phyloP scores from a whole-genome alignment of 2,329 filamentous ascomycete genomes.

The Ophioceras dolichostomum region DNA sequence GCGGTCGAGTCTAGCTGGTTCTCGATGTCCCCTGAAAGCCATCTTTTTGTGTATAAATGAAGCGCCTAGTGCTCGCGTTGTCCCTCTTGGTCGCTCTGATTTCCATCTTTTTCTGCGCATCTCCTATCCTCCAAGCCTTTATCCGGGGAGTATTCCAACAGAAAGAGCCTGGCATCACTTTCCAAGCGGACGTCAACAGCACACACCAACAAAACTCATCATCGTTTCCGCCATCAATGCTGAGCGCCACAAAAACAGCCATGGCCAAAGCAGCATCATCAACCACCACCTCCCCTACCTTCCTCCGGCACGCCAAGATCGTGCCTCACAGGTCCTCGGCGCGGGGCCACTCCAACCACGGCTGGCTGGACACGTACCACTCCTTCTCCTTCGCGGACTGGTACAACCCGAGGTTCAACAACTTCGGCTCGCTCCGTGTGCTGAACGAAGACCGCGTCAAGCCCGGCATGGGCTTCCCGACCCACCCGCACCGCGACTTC shows the following conservation, averaged over 20 bases:
- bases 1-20: slow-evolving; percentile 6
- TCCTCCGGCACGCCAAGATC: slow-evolving; percentile 56
- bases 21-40: slow-evolving; percentile 5
- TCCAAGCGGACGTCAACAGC: too few species aligned
- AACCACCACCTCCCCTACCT: too few species aligned
- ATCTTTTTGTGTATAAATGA: slow-evolving; percentile 18
- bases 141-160: not conserved
- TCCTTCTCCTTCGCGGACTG: slow-evolving; percentile 71
- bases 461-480: slow-evolving; percentile 65
- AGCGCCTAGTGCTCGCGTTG: slow-evolving; percentile 10
- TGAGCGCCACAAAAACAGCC: slow-evolving; percentile 28
- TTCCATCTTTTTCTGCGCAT: slow-evolving; percentile 16
- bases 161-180: slow-evolving; percentile 1
- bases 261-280: slow-evolving; percentile 50
- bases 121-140: slow-evolving; percentile 6
- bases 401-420: slow-evolving; percentile 53
- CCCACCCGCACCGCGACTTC: slow-evolving; percentile 74
- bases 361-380: slow-evolving; percentile 81
- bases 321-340: slow-evolving; percentile 58
- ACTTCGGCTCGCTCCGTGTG: slow-evolving; percentile 68
- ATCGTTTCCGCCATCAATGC: slow-evolving; percentile 10
- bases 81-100: slow-evolving; percentile 16
- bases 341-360: slow-evolving; percentile 69
- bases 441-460: slow-evolving; percentile 82
- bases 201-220: slow-evolving; percentile 1